phyloP scores from a whole-genome alignment of 352 stramenopile species.

The Globisporangium spinosum region DNA sequence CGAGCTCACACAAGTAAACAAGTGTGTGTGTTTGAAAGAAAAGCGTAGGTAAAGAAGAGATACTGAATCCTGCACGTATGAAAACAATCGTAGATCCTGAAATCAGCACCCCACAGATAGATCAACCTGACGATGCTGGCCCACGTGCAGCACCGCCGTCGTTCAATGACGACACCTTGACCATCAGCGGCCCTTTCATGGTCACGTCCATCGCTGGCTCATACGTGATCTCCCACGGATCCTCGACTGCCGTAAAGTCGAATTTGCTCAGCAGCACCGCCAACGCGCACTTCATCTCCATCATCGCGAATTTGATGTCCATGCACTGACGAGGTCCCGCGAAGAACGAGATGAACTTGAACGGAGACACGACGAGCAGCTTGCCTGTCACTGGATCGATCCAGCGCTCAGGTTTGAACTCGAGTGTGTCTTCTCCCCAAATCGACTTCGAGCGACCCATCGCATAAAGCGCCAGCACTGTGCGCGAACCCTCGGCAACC shows the following conservation, averaged over 20 bases:
- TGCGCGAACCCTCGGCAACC: conserved; percentile 34
- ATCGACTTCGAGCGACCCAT: conserved; percentile 35
- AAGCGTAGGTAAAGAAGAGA: neutral
- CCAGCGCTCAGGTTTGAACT: conserved; percentile 65
- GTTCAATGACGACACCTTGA: neutral
- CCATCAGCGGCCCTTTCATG: neutral
- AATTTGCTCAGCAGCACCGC: neutral
- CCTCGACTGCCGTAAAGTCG: neutral
- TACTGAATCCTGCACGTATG: neutral
- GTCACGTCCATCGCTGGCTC: neutral
- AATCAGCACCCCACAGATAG: neutral
- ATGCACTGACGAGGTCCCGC: neutral
- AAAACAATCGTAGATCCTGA: neutral
- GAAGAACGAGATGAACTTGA: neutral
- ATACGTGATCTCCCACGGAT: conserved; percentile 1
- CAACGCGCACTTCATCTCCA: conserved; percentile 7
- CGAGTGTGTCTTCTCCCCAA: conserved; percentile 51
- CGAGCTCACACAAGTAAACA: neutral
- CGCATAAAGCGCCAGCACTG: conserved; percentile 42
- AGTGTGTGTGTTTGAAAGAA: neutral
- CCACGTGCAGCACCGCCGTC: neutral
- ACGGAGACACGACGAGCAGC: neutral
- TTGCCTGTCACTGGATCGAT: conserved; percentile 42
- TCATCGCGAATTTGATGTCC: conserved; percentile 4
- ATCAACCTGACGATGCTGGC: neutral